phyloP scores from a whole-genome alignment of 768 basidiomycete species.

The Xanthoconium stramineum region DNA sequence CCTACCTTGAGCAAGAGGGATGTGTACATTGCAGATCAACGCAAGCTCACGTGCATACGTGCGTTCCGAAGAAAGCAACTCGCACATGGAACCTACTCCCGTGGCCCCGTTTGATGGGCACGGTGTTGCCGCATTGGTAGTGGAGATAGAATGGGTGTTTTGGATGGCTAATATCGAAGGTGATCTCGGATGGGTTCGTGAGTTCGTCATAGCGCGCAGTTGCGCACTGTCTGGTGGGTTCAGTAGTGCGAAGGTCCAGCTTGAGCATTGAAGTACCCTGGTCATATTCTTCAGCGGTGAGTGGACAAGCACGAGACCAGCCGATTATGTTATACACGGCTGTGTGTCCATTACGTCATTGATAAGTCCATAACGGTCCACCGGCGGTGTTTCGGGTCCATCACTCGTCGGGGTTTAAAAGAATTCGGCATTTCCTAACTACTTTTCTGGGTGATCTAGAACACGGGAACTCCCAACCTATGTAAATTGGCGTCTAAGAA shows the following conservation, averaged over 20 bases:
- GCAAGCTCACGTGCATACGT: conserved; percentile 74
- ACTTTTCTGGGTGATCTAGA: too few relatives aligned
- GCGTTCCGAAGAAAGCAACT: conserved; percentile 69
- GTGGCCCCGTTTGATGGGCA: conserved; percentile 34
- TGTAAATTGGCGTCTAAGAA: neutral
- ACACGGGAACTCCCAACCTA: neutral
- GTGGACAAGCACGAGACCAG: neutral
- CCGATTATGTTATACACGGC: too few relatives aligned
- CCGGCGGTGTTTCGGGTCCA: too few relatives aligned
- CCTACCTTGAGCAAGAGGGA: conserved; percentile 69
- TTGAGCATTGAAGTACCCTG: neutral
- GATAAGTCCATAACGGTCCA: too few relatives aligned
- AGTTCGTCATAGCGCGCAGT: neutral
- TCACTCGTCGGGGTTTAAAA: too few relatives aligned
- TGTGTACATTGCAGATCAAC: conserved; percentile 65
- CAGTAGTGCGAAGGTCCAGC: too few relatives aligned
- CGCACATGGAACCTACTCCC: conserved; percentile 61
- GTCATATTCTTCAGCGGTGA: neutral
- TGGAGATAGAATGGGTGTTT: neutral
- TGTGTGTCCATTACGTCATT: too few relatives aligned
- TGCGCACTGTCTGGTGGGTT: neutral
- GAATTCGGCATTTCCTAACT: too few relatives aligned
- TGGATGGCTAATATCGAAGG: neutral
- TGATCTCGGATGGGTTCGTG: neutral
- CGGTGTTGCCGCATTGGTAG: conserved; percentile 9